Base-by-base conservation (phyloP, 768 basidiomycete species). In the Suillus decipiens region DNA sequence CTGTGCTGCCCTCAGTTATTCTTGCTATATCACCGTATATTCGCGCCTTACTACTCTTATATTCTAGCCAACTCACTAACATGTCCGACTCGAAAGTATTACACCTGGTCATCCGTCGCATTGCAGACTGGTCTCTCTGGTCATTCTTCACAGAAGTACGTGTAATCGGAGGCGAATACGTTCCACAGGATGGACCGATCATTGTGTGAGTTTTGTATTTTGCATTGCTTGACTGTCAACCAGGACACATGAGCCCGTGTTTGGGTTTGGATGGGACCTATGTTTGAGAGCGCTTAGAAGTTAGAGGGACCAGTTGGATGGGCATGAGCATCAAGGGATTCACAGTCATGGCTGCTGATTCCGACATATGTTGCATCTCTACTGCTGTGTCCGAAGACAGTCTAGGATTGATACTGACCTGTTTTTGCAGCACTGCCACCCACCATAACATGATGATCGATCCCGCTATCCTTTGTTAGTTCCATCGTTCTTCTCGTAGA, bases 381-480 rank as follows among this genome's bases (percentile, higher is more conserved):
- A 39, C 3, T 39, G 15, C n/a, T 5, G 22, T 8, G 36, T 22
- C 22, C 17, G 11, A 22, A 9, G 15, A 14, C 7, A 10, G 24
- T 57, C 28, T 17, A 31, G 10, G 19, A 24, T 15, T 24, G 4
- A 39, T 39, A 28, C 56, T 57, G 10, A 57, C 56, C 61, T 55
- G 45, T 62, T 62, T 66, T 61, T 64, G 55, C 72, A 94, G 92
- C 43, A 85, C 90, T 3, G 90, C 89, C 48, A 93, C 92, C 4
- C 95, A 97, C 72, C 91, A 95, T 70, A 98, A 97, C 74, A 96
- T 96, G 95, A 95, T 93, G 82, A 83, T 96, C 39, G 94, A 96
- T 78, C 92, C 92, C 28, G 86, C 86, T 42, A 78, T 92, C 61
- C 80, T 95, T 22, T 93, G 92, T 95, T 73, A 74, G 89, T 57